These are phyloP conservation scores for Blepharisma japonicum DNA, from an alignment of 73 alveolate genomes.

Conservation along the genomic window DNA sequence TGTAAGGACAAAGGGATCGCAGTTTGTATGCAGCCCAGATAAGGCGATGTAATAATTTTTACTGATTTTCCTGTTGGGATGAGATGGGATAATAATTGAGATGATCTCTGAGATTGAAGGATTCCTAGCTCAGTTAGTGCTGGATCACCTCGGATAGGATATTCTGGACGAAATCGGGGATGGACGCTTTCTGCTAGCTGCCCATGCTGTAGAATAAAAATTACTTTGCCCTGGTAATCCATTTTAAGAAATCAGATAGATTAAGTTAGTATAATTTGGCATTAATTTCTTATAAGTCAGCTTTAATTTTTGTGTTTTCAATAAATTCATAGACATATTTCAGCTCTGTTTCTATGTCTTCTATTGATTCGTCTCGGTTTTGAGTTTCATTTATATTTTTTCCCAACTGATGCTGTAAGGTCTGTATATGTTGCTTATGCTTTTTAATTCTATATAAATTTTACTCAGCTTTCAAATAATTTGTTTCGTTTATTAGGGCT, in stretches of 20 bases:
- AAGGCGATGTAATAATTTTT: constrained; percentile 11
- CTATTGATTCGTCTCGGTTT: no score
- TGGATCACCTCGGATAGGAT: constrained; percentile 4
- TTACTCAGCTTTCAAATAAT: no score
- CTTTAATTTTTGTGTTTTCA: no score
- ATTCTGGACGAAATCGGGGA: background rate
- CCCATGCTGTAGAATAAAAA: constrained; percentile 14
- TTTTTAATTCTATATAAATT: no score
- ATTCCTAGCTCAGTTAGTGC: constrained; percentile 14
- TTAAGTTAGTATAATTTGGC: no score
- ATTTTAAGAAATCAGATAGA: background rate
- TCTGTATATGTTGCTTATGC: no score
- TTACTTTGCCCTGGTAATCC: background rate
- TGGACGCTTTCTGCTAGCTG: constrained; percentile 4
- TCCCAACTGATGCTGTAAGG: no score
- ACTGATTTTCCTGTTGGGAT: background rate
- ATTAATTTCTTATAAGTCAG: no score
- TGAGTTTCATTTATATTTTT: no score
- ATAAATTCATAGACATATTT: no score
- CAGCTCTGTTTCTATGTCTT: no score
- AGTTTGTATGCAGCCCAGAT: background rate
- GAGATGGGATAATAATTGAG: background rate
- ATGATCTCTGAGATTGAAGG: background rate
- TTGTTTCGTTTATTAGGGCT: no score
- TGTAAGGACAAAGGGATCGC: background rate